These are phyloP conservation scores for Pyronema domesticum DNA, from an alignment of 495 filamentous ascomycete species.

Conservation along the genomic window DNA sequence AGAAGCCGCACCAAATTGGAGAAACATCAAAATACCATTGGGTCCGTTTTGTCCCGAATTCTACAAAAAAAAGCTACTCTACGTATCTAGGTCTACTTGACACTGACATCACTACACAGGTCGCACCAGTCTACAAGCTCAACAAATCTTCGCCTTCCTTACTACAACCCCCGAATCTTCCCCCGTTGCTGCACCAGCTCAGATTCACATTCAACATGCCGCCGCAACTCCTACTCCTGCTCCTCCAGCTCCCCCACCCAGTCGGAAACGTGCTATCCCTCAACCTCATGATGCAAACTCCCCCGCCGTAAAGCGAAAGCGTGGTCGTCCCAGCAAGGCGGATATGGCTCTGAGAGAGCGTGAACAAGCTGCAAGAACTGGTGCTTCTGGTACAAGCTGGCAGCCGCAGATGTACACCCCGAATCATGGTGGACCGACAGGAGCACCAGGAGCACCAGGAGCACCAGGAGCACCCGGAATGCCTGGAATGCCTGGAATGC, in stretches of 20 bases:
- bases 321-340: constrained; percentile 7
- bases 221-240: neutral
- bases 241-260: neutral
- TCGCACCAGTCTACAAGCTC: constrained; percentile 6
- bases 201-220: neutral
- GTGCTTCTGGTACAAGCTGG: neutral
- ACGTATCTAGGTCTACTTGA: no score
- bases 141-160: constrained; percentile 2
- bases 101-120: neutral
- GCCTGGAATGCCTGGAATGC: neutral
- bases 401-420: constrained; percentile 7
- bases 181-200: neutral
- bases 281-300: neutral
- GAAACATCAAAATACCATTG: constrained; percentile 1
- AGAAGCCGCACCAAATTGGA: constrained; percentile 5
- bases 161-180: neutral
- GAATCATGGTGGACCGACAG: neutral
- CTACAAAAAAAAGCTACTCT: no score
- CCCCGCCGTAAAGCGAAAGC: constrained; percentile 1
- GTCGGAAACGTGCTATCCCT: constrained; percentile 1
- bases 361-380: neutral
- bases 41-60: neutral
- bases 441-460: neutral
- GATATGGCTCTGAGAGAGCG: constrained; percentile 2
- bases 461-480: neutral